Conservation (phyloP, 192 early-diverging fungal genomes). For the Diversispora epigaea region DNA sequence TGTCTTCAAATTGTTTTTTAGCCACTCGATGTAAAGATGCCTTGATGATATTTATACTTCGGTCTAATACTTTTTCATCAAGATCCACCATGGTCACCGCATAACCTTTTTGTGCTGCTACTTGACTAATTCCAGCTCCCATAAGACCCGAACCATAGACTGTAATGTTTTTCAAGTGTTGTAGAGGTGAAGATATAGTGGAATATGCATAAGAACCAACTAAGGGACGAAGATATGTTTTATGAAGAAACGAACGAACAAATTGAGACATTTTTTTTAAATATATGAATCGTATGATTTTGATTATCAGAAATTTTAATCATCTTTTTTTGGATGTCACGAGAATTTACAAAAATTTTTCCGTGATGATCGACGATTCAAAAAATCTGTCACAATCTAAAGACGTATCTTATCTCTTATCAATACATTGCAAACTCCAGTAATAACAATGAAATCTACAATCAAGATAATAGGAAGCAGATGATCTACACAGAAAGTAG, state of each 20-base stretch:
- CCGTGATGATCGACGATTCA: no score
- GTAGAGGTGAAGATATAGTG: conserved; percentile 27
- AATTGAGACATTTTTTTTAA: neutral
- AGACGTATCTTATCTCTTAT: no score
- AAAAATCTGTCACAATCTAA: no score
- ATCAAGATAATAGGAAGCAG: no score
- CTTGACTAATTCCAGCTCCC: conserved; percentile 88
- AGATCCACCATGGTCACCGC: conserved; percentile 88
- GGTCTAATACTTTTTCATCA: conserved; percentile 64
- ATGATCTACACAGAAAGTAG: no score
- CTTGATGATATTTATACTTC: conserved; percentile 79
- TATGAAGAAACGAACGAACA: neutral
- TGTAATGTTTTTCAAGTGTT: conserved; percentile 68
- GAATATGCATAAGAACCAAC: conserved; percentile 31
- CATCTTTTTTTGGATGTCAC: no score
- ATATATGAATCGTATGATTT: no score
- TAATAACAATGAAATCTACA: no score
- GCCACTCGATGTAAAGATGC: conserved; percentile 86
- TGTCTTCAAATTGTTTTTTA: conserved; percentile 83
- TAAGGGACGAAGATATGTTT: neutral
- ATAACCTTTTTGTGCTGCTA: conserved; percentile 77
- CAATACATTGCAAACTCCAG: no score
- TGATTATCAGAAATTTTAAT: no score
- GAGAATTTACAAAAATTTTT: no score
- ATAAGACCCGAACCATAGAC: conserved; percentile 87